phyloP scores from a whole-genome alignment of 345 rosid species.

The Excoecaria cochinchinensis region DNA sequence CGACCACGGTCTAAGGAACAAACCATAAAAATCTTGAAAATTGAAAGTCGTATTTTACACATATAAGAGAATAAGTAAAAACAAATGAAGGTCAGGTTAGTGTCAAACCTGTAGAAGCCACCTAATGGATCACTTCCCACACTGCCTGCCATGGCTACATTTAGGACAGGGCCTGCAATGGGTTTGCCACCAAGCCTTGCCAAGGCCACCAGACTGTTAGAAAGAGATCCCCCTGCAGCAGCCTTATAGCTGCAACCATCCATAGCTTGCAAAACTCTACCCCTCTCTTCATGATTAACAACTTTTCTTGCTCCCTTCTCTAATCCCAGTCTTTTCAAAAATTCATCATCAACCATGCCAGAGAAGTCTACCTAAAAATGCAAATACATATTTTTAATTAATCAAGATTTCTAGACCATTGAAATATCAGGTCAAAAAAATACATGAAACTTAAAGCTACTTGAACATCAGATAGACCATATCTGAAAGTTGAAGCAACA shows the following conservation, averaged over 20 bases:
- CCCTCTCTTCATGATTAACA: slow-evolving; percentile 94
- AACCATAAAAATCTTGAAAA: neutral
- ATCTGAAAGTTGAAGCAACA: neutral
- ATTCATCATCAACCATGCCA: slow-evolving; percentile 77
- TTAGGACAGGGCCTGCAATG: slow-evolving; percentile 53
- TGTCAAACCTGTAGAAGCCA: slow-evolving; percentile 74
- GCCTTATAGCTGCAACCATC: slow-evolving; percentile 99
- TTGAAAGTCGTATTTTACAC: neutral
- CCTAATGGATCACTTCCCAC: slow-evolving; percentile 90
- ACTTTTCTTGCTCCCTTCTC: slow-evolving; percentile 88
- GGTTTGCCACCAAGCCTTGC: slow-evolving; percentile 77
- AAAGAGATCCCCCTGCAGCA: slow-evolving; percentile 97
- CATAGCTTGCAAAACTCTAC: slow-evolving; percentile 85
- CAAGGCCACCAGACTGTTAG: slow-evolving; percentile 82
- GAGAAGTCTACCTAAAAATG: slow-evolving; percentile 84
- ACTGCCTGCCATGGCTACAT: slow-evolving; percentile 90
- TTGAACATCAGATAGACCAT: neutral
- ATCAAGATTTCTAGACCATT: neutral
- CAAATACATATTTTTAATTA: neutral
- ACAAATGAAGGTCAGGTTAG: slow-evolving; percentile 3
- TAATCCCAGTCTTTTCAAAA: slow-evolving; percentile 66
- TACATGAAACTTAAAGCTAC: slow-evolving; percentile 2
- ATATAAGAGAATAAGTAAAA: slow-evolving; percentile 10
- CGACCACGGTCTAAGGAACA: neutral
- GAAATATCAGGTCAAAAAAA: too few relatives aligned